A percentile compares a stretch with the other conserved stretches of the same genome.
These are phyloP conservation scores for Apophysomyces trapeziformis DNA, from an alignment of 371 early-diverging fungal species.

Conservation along the genomic window DNA sequence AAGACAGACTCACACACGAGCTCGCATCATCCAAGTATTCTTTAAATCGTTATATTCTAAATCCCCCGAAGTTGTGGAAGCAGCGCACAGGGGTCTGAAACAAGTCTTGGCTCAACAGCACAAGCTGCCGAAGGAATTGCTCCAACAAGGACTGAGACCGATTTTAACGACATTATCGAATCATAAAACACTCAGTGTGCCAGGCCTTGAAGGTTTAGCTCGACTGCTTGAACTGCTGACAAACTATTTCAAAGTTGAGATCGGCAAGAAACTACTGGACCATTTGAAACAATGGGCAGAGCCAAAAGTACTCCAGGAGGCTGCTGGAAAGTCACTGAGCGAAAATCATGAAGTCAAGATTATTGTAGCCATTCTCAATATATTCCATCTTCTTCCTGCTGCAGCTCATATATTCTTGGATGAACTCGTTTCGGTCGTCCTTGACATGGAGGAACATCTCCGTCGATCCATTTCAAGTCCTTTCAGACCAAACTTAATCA, in stretches of 20 bases:
- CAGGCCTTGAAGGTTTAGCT: conserved; percentile 93
- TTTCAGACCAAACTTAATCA: conserved; percentile 88
- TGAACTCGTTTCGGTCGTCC: conserved; percentile 82
- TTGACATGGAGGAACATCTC: conserved; percentile 84
- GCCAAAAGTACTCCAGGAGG: conserved; percentile 79
- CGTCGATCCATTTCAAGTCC: conserved; percentile 89
- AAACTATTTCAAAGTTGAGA: conserved; percentile 98
- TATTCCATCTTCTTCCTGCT: conserved; percentile 92
- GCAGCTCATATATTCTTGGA: conserved; percentile 92
- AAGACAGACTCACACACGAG: conserved; percentile 76
- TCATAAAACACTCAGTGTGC: conserved; percentile 89
- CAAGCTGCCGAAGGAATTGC: conserved; percentile 93
- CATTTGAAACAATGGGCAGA: conserved; percentile 94
- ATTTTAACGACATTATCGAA: conserved; percentile 94
- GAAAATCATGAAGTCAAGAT: conserved; percentile 93
- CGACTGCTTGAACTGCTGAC: conserved; percentile 91
- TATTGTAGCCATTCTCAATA: conserved; percentile 91
- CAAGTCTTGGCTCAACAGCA: conserved; percentile 86
- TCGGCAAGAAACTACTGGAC: conserved; percentile 96
- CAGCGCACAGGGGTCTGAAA: conserved; percentile 91
- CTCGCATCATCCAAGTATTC: conserved; percentile 94
- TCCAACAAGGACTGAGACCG: conserved; percentile 96
- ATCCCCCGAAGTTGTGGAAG: conserved; percentile 92
- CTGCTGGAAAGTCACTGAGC: conserved; percentile 77
- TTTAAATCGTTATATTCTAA: conserved; percentile 97